Percentiles rank a stretch among this genome's conserved stretches.
Conservation (phyloP, 139 green algal genomes). For the Tetradesmus lagerheimii region DNA sequence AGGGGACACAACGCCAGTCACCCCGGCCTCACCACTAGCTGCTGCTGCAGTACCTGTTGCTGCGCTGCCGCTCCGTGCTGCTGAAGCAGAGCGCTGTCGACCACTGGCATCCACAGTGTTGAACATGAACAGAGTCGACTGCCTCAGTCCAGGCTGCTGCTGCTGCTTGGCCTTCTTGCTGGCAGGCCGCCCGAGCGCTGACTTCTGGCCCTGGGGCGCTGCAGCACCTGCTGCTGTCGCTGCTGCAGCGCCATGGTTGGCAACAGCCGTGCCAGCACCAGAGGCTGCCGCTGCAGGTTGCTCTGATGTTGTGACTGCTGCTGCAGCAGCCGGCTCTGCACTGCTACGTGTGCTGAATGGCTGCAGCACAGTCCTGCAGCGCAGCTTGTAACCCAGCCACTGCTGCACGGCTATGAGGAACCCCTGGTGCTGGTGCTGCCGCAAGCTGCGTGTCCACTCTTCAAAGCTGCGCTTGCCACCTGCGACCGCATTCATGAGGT, state of each 20-base stretch:
- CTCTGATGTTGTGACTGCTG: not conserved
- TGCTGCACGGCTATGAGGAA: not conserved
- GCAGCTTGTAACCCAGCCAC: not conserved
- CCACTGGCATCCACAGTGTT: not conserved
- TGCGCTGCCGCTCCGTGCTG: not conserved
- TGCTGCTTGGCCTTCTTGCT: not conserved
- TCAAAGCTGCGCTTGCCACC: constrained; percentile 1
- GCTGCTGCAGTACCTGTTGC: not conserved
- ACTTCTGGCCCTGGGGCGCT: too few species aligned
- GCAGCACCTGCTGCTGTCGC: not conserved
- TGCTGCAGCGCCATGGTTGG: not conserved
- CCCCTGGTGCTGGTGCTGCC: not conserved
- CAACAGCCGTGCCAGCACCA: too few species aligned
- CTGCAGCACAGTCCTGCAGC: not conserved
- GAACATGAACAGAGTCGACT: not conserved
- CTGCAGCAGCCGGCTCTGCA: not conserved
- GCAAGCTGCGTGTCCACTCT: not conserved
- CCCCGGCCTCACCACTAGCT: not conserved
- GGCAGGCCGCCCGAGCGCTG: too few species aligned
- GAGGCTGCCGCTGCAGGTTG: not conserved
- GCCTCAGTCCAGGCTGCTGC: not conserved
- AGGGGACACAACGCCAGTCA: not conserved
- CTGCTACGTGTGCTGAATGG: not conserved
- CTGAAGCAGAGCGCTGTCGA: not conserved
- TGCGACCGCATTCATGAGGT: not conserved